phyloP scores from a whole-genome alignment of 1,284 basidiomycete species.

The Apiotrichum montevideense region DNA sequence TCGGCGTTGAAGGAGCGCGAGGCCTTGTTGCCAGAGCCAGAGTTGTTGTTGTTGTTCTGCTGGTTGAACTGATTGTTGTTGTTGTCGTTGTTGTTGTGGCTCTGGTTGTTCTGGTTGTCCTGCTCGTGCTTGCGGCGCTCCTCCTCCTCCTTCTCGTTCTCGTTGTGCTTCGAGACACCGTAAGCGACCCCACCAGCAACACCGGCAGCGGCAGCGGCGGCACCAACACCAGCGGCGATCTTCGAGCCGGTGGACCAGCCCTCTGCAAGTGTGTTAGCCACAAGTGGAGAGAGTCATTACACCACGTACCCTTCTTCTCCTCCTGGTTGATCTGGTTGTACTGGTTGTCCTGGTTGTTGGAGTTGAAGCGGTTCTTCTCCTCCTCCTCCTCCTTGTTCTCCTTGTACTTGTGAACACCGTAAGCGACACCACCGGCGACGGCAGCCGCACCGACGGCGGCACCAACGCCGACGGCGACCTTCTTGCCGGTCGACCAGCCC shows the following conservation, averaged over 20 bases:
- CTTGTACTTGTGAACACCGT: not conserved
- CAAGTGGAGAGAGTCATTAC: too few species aligned
- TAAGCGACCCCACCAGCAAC: not conserved
- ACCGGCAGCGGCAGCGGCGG: not conserved
- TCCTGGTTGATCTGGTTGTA: not conserved
- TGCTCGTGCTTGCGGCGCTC: not conserved
- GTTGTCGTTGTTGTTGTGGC: not conserved
- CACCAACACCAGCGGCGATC: not conserved
- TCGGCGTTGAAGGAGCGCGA: conserved; percentile 1
- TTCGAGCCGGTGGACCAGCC: conserved; percentile 4
- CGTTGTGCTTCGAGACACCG: not conserved
- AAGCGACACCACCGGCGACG: conserved; percentile 1
- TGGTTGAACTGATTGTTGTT: conserved; percentile 1
- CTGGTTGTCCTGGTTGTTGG: too few species aligned
- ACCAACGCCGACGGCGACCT: not conserved
- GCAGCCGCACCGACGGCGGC: not conserved
- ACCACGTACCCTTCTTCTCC: not conserved
- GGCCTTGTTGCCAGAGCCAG: not conserved
- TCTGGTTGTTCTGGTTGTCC: conserved; percentile 2
- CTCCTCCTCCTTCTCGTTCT: not conserved
- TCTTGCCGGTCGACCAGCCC: conserved; percentile 6
- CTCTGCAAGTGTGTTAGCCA: not conserved
- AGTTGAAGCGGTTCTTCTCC: not conserved
- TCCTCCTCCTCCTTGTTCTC: not conserved
- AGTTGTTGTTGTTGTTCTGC: not conserved